These are phyloP conservation scores for Litsea cubeba DNA, from an alignment of 164 flowering plant genomes.

Conservation along the genomic window DNA sequence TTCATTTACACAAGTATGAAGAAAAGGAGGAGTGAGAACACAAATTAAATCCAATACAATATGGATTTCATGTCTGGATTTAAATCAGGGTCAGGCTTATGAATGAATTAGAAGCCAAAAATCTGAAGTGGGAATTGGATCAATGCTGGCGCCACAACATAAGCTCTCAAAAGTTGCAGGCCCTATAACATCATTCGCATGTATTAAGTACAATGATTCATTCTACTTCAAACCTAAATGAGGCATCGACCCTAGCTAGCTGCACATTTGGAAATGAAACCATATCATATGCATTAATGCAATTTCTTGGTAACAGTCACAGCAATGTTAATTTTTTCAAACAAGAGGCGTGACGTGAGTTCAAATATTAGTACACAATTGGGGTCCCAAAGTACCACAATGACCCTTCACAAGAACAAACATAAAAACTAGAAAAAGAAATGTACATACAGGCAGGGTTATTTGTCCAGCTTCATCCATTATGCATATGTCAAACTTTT, in stretches of 20 bases:
- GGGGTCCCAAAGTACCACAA: background rate
- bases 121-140: too few relatives aligned
- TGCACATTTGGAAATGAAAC: too few relatives aligned
- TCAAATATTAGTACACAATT: too few relatives aligned
- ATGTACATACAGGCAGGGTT: constrained; percentile 76
- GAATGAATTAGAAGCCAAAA: background rate
- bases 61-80: background rate
- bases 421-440: background rate
- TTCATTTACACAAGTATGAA: background rate
- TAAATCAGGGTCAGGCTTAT: background rate
- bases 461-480: constrained; percentile 99
- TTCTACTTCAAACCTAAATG: too few relatives aligned
- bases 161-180: background rate
- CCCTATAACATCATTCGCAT: too few relatives aligned
- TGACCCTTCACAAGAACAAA: background rate
- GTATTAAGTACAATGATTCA: too few relatives aligned
- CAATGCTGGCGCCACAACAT: background rate
- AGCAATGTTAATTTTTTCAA: too few relatives aligned
- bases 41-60: too few relatives aligned
- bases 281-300: too few relatives aligned
- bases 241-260: too few relatives aligned
- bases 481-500: constrained; percentile 89
- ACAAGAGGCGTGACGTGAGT: background rate
- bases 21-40: background rate
- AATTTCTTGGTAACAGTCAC: too few relatives aligned